Evolutionary conservation across 768 basidiomycete genomes (phyloP).

Genomic region (Lanmaoa pseudosensibilis): DNA sequence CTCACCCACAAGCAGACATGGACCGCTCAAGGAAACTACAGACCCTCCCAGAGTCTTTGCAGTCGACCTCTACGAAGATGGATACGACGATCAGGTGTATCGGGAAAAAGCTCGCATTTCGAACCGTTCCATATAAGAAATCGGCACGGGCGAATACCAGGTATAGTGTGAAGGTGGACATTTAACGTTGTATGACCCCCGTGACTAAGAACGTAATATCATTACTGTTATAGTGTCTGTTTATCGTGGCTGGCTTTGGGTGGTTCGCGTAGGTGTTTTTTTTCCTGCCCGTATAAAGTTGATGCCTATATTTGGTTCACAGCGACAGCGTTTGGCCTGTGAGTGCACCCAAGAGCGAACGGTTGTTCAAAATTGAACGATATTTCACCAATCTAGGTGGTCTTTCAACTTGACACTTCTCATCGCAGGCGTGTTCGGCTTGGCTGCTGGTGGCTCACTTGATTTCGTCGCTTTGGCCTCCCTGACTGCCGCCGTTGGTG

Average conservation of each 20-base stretch:
- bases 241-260: slow-evolving; percentile 41
- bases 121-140: slow-evolving; percentile 49
- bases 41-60: neutral
- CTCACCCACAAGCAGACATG: too few relatives aligned
- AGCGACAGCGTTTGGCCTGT: slow-evolving; percentile 43
- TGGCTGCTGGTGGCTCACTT: slow-evolving; percentile 47
- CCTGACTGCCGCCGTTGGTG: slow-evolving; percentile 43
- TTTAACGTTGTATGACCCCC: too few relatives aligned
- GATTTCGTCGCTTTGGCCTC: slow-evolving; percentile 50
- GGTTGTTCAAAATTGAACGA: neutral
- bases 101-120: slow-evolving; percentile 48
- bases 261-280: slow-evolving; percentile 39
- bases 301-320: neutral
- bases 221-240: too few relatives aligned
- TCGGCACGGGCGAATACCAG: slow-evolving; percentile 60
- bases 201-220: too few relatives aligned
- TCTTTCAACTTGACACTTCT: slow-evolving; percentile 56
- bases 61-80: slow-evolving; percentile 36
- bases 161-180: slow-evolving; percentile 30
- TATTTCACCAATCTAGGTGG: too few relatives aligned
- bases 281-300: neutral
- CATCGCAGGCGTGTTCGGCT: slow-evolving; percentile 52
- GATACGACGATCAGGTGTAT: slow-evolving; percentile 46
- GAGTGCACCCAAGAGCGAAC: slow-evolving; percentile 13
- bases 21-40: too few relatives aligned